These are phyloP conservation scores for Neoboletus subvelutipes DNA, from an alignment of 768 basidiomycete species.

Conservation along the genomic window DNA sequence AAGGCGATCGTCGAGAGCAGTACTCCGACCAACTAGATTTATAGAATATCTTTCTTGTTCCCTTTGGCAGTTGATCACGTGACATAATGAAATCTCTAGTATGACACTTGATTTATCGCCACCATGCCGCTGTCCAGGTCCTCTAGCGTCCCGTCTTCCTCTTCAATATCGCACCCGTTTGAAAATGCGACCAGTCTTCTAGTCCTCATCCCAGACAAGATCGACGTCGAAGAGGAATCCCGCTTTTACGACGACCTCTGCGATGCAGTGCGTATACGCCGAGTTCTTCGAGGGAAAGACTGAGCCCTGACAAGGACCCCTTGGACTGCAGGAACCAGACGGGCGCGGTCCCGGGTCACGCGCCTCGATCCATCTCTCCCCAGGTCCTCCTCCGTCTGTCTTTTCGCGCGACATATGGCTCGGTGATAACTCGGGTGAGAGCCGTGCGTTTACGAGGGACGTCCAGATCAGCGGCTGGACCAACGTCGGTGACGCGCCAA, in stretches of 20 bases:
- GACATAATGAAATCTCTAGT: neutral
- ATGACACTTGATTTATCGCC: neutral
- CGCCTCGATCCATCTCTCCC: constrained; percentile 27
- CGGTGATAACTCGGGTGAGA: constrained; percentile 56
- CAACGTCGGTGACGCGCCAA: constrained; percentile 62
- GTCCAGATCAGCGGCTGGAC: constrained; percentile 72
- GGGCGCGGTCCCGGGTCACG: constrained; percentile 21
- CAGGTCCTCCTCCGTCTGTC: constrained; percentile 48
- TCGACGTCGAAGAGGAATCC: constrained; percentile 69
- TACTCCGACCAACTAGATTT: neutral
- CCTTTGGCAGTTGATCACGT: neutral
- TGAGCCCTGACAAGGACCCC: neutral
- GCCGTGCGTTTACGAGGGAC: constrained; percentile 58
- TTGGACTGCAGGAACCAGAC: constrained; percentile 22
- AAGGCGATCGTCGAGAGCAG: constrained; percentile 72
- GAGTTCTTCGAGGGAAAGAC: too few species aligned
- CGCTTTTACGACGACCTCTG: constrained; percentile 64
- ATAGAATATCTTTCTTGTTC: neutral
- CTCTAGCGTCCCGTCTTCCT: constrained; percentile 8
- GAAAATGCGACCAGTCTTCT: constrained; percentile 46
- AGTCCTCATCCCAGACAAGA: constrained; percentile 54
- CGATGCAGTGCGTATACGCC: constrained; percentile 37
- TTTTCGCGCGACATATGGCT: constrained; percentile 73
- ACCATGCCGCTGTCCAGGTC: constrained; percentile 12
- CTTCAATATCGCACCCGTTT: constrained; percentile 40